Percentiles rank a stretch among this genome's conserved stretches.
phyloP scores from a whole-genome alignment of 2,329 filamentous ascomycete genomes.

The Calonectria hawksworthii region DNA sequence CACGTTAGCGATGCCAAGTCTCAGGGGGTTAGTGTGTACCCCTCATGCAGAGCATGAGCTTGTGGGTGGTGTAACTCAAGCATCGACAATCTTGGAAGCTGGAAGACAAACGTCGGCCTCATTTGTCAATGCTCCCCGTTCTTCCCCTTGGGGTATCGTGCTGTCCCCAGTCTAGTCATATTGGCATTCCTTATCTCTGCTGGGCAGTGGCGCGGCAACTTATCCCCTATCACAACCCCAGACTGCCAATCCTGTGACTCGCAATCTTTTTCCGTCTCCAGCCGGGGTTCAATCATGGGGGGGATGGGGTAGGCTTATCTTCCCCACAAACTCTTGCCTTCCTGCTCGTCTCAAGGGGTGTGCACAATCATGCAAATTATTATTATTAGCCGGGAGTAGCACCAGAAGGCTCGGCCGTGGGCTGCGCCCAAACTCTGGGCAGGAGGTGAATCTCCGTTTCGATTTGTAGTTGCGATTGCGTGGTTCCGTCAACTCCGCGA shows the following conservation, averaged over 20 bases:
- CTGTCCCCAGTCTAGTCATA: slow-evolving; percentile 19
- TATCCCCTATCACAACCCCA: slow-evolving; percentile 42
- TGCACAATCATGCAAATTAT: slow-evolving; percentile 7
- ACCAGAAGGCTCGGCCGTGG: slow-evolving; percentile 19
- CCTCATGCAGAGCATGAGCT: slow-evolving; percentile 35
- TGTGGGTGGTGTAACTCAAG: slow-evolving; percentile 28
- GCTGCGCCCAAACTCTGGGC: slow-evolving; percentile 8
- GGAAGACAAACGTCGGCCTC: slow-evolving; percentile 17
- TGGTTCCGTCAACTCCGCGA: slow-evolving; percentile 24
- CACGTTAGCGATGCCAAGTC: slow-evolving; percentile 6
- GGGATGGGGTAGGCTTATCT: slow-evolving; percentile 44
- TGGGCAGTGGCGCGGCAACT: slow-evolving; percentile 11
- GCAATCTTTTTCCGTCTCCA: slow-evolving; percentile 39
- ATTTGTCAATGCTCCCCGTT: slow-evolving; percentile 16
- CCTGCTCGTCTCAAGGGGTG: slow-evolving; percentile 22
- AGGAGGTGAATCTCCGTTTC: slow-evolving; percentile 10
- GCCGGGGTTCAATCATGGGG: slow-evolving; percentile 33
- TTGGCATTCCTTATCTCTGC: slow-evolving; percentile 40
- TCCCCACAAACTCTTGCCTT: slow-evolving; percentile 43
- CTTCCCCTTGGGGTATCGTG: slow-evolving; percentile 19
- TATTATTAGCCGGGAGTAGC: slow-evolving; percentile 12
- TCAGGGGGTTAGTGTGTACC: slow-evolving; percentile 14
- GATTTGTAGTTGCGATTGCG: not conserved
- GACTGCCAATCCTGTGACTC: slow-evolving; percentile 39
- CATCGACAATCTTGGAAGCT: slow-evolving; percentile 22